phyloP scores from a whole-genome alignment of 1,284 basidiomycete genomes.

The Tylopilus sp. region DNA sequence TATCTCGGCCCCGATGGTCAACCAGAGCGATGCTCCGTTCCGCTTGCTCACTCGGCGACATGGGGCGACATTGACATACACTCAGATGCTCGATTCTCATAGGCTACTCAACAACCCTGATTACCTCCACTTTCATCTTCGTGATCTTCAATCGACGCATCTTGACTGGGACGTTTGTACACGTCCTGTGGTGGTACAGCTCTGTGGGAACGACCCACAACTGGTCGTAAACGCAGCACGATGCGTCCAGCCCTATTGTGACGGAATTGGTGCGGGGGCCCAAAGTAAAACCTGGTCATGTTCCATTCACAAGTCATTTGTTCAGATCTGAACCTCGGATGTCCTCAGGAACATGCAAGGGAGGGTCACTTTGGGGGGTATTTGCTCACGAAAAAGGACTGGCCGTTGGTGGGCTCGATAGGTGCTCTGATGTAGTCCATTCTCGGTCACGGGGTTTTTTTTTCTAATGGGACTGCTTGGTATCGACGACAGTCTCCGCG shows the following conservation, averaged over 20 bases:
- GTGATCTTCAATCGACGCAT: slow-evolving; percentile 42
- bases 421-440: slow-evolving; percentile 36
- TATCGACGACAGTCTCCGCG: slow-evolving; percentile 42
- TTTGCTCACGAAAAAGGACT: slow-evolving; percentile 63
- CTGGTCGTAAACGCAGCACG: slow-evolving; percentile 54
- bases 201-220: slow-evolving; percentile 66
- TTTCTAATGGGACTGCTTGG: background rate
- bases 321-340: slow-evolving; percentile 57
- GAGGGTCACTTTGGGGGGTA: slow-evolving; percentile 72
- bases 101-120: slow-evolving; percentile 54
- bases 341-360: slow-evolving; percentile 66
- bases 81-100: slow-evolving; percentile 67
- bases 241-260: slow-evolving; percentile 53
- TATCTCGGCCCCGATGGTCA: slow-evolving; percentile 66
- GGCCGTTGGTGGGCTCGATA: slow-evolving; percentile 61
- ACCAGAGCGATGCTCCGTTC: slow-evolving; percentile 72
- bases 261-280: slow-evolving; percentile 55
- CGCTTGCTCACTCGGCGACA: slow-evolving; percentile 54
- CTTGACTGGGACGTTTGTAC: slow-evolving; percentile 25
- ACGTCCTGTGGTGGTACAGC: slow-evolving; percentile 61
- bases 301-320: slow-evolving; percentile 1
- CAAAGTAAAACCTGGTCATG: slow-evolving; percentile 19
- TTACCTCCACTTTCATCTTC: slow-evolving; percentile 57
- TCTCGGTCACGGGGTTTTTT: background rate
- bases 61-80: slow-evolving; percentile 61